Conservation (phyloP, 2,329 filamentous ascomycete species). For the Bipolaris oryzae region DNA sequence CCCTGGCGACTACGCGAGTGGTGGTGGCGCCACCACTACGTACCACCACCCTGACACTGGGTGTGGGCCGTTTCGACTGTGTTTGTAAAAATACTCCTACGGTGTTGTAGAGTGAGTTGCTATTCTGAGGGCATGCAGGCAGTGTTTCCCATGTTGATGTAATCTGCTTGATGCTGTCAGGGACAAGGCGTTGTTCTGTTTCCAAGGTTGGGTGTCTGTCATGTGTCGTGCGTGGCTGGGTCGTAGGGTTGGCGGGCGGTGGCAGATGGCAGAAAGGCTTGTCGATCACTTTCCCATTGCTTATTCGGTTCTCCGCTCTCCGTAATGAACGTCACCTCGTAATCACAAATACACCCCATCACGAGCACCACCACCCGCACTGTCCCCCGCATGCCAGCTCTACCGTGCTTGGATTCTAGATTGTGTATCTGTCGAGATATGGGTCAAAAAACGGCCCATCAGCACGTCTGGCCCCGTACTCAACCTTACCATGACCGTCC, state of each 20-base stretch:
- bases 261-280: slow-evolving; percentile 7
- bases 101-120: background rate
- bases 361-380: slow-evolving; percentile 9
- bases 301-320: slow-evolving; percentile 21
- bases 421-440: background rate
- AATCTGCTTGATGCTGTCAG: slow-evolving; percentile 7
- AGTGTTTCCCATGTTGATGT: slow-evolving; percentile 1
- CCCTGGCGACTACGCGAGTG: slow-evolving; percentile 12
- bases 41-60: background rate
- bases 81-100: slow-evolving; percentile 8
- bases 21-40: slow-evolving; percentile 5
- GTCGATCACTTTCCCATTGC: slow-evolving; percentile 11
- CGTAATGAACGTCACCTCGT: slow-evolving; percentile 20
- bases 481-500: slow-evolving; percentile 7
- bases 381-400: slow-evolving; percentile 1
- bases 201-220: slow-evolving; percentile 5
- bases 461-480: slow-evolving; percentile 2
- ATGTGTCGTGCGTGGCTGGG: slow-evolving; percentile 1
- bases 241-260: slow-evolving; percentile 5
- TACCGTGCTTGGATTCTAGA: background rate
- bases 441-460: background rate
- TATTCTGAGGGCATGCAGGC: slow-evolving; percentile 8
- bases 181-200: slow-evolving; percentile 1
- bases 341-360: slow-evolving; percentile 13
- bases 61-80: slow-evolving; percentile 2